These are phyloP conservation scores for Phytopythium cucurbitacearum DNA, from an alignment of 352 stramenopile genomes.

Conservation along the genomic window DNA sequence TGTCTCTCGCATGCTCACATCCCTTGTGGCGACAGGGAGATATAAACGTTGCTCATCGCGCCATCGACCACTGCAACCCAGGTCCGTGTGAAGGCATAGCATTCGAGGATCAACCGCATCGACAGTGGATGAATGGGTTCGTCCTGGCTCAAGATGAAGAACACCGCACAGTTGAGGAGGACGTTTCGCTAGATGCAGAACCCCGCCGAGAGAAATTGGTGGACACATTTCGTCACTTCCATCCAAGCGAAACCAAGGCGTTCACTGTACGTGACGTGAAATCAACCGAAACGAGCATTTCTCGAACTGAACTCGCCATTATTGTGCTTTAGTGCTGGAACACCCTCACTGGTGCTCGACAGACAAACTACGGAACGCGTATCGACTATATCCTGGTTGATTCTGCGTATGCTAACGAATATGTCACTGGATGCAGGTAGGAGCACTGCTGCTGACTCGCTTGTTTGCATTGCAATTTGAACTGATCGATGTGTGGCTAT, in stretches of 20 bases:
- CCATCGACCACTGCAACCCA: constrained; percentile 77
- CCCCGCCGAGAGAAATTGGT: constrained; percentile 31
- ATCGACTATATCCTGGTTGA: constrained; percentile 90
- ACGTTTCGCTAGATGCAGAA: not conserved
- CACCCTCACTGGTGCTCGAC: constrained; percentile 71
- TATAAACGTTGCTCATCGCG: constrained; percentile 76
- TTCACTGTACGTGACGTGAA: constrained; percentile 56
- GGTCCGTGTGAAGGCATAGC: constrained; percentile 17
- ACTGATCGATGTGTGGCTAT: not conserved
- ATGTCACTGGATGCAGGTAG: constrained; percentile 54
- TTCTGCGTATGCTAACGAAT: constrained; percentile 34
- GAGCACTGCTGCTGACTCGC: not conserved
- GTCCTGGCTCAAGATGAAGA: constrained; percentile 12
- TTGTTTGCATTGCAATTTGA: not conserved
- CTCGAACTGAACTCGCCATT: not conserved
- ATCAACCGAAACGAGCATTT: too few species aligned
- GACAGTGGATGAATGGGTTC: constrained; percentile 65
- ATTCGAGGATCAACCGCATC: constrained; percentile 63
- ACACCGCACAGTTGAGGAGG: constrained; percentile 1
- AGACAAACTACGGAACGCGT: constrained; percentile 89
- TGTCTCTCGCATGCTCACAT: not conserved
- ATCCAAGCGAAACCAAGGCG: constrained; percentile 64
- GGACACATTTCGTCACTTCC: constrained; percentile 77
- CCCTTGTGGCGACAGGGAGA: constrained; percentile 43
- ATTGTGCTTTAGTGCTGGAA: constrained; percentile 69